Evolutionary conservation across 2,329 filamentous ascomycete genomes (phyloP), one percentile per base, ranked within the genome.

Genomic region (Teratosphaeriaceae sp.): DNA sequence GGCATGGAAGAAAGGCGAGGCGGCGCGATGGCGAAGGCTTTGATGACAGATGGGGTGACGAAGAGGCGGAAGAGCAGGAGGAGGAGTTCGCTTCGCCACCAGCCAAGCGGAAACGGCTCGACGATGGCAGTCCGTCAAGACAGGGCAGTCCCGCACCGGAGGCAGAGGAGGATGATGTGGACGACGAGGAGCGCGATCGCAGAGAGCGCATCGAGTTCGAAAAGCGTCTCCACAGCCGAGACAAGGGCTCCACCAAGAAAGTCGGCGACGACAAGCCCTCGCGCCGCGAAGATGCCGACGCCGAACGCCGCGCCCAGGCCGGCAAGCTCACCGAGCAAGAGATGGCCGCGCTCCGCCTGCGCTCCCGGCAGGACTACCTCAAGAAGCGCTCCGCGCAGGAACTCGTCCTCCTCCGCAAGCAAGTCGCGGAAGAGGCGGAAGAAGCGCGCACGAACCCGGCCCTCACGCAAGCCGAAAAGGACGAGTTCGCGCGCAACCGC

Each of bases 351-450:
- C 66, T 96, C 15, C 78, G 92, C 31, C 74, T 92, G 58, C 79
- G 88, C 23, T 94, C 89, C 2, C 79, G 92, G 47, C 89, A 96
- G 60, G 84, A 92, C 52, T 98, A 98, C 60, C 73, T 98, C 22
- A 88, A 88, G 65, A 97, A 98, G 71, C 78, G 92, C 50, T 89
- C 96, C 62, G 73, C 84, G 0, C 88, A 97, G 64, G 80, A 87
- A 47, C 68, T 98, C 13, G 86, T 86, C 0, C 68, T 98, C n/a
- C 68, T 98, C 38, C 79, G 89, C 23, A 87, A 85, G 57, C 90
- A 97, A 59, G 92, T 98, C 2, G 80, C 80, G 0, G 90, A 97
- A 54, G 92, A 98, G 63, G 82, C 82, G 1, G 80, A 71, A 38
- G 71, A 83, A 18, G 89, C 96, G 61, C 65, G 94, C 41, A 76